Percentiles rank a stretch among this genome's conserved stretches.
phyloP scores from a whole-genome alignment of 2,329 filamentous ascomycete genomes.

The Pseudocercospora musae region DNA sequence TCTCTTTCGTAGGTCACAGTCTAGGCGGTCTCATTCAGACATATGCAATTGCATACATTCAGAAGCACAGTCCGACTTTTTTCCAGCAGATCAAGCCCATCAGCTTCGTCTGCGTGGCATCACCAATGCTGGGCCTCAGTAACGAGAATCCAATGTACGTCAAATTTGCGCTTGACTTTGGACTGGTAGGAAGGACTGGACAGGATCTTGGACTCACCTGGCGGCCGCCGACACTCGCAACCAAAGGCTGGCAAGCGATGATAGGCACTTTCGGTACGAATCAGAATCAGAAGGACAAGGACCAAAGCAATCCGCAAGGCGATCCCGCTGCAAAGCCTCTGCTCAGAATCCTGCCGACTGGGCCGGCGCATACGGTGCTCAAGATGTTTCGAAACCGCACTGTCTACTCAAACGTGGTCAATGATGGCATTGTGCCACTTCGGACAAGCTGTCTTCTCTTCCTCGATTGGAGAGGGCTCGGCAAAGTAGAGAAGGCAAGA shows the following conservation, averaged over 20 bases:
- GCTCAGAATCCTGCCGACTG: constrained; percentile 82
- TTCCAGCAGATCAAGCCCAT: constrained; percentile 81
- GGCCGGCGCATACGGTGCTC: constrained; percentile 81
- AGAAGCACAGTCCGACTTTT: constrained; percentile 90
- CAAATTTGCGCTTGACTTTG: constrained; percentile 94
- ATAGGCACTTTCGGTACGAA: constrained; percentile 74
- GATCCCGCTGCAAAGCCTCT: constrained; percentile 85
- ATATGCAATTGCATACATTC: constrained; percentile 92
- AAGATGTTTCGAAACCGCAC: constrained; percentile 88
- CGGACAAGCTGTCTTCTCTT: constrained; percentile 96
- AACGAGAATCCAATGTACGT: constrained; percentile 98
- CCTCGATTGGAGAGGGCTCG: constrained; percentile 91
- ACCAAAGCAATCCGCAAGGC: constrained; percentile 49
- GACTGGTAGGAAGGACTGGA: constrained; percentile 90
- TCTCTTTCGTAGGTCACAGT: constrained; percentile 91
- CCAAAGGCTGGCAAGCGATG: constrained; percentile 84
- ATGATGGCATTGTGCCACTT: constrained; percentile 92
- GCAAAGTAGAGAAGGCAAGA: constrained; percentile 88
- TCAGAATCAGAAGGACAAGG: constrained; percentile 39
- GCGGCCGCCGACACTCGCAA: constrained; percentile 80
- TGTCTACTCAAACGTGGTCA: constrained; percentile 94
- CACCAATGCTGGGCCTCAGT: constrained; percentile 85
- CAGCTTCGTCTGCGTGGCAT: constrained; percentile 85
- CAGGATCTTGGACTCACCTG: constrained; percentile 94
- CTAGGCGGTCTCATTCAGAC: constrained; percentile 87